These are phyloP conservation scores for Cyberlindnera suaveolens DNA, from an alignment of 805 yeast species.

Conservation along the genomic window DNA sequence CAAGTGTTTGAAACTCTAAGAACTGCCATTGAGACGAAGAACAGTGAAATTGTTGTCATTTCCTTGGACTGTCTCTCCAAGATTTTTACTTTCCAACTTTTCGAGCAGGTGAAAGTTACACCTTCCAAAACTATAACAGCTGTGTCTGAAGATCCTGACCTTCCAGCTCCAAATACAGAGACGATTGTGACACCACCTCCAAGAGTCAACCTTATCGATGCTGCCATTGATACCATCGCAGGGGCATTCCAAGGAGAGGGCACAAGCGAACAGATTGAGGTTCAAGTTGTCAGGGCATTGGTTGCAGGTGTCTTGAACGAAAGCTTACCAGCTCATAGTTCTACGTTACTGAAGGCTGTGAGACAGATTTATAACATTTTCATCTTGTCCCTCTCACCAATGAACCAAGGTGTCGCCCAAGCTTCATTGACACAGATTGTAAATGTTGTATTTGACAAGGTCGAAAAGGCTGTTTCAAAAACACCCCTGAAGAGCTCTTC, in stretches of 20 bases:
- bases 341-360: conserved; percentile 79
- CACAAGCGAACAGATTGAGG: conserved; percentile 81
- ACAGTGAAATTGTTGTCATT: conserved; percentile 56
- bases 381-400: conserved; percentile 70
- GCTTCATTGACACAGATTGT: conserved; percentile 91
- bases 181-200: conserved; percentile 47
- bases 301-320: conserved; percentile 83
- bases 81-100: conserved; percentile 77
- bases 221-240: conserved; percentile 78
- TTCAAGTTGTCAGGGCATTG: conserved; percentile 88
- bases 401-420: conserved; percentile 92
- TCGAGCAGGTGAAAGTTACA: conserved; percentile 51
- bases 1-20: conserved; percentile 76
- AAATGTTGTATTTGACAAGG: conserved; percentile 75
- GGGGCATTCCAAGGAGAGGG: conserved; percentile 89
- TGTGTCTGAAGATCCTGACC: conserved; percentile 11
- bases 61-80: conserved; percentile 87
- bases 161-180: conserved; percentile 13
- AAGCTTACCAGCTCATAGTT: conserved; percentile 82
- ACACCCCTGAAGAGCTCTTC: conserved; percentile 11
- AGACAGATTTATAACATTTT: conserved; percentile 92
- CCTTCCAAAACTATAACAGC: conserved; percentile 32
- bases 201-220: conserved; percentile 60
- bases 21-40: conserved; percentile 63
- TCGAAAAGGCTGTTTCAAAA: conserved; percentile 31